Evolutionary conservation across 257 asterid species (phyloP).

Genomic region (Nicotiana knightiana): DNA sequence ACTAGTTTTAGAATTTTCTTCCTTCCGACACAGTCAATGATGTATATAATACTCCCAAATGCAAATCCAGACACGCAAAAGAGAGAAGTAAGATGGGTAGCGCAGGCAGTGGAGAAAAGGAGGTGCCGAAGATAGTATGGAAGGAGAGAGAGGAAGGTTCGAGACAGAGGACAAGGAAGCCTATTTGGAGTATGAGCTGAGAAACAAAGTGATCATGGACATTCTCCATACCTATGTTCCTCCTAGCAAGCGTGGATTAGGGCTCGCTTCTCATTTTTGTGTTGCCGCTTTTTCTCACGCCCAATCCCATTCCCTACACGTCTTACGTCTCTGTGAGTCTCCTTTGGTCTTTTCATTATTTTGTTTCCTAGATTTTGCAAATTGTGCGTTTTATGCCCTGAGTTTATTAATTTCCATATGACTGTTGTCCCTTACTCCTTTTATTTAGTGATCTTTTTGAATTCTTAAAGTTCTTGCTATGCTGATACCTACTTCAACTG

Average conservation of each 20-base stretch:
- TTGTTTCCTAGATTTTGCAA: no score
- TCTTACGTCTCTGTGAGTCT: slow-evolving; percentile 82
- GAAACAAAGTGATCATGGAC: slow-evolving; percentile 52
- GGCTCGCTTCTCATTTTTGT: slow-evolving; percentile 75
- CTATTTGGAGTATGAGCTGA: slow-evolving; percentile 51
- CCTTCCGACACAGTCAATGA: no score
- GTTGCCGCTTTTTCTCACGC: slow-evolving; percentile 84
- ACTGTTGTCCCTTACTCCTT: no score
- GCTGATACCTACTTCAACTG: no score
- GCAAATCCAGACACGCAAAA: background rate
- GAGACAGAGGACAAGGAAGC: slow-evolving; percentile 75
- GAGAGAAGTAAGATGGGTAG: background rate
- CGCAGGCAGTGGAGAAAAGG: background rate
- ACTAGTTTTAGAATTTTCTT: no score
- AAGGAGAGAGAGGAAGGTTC: slow-evolving; percentile 54
- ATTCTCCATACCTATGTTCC: slow-evolving; percentile 84
- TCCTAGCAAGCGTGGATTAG: slow-evolving; percentile 72
- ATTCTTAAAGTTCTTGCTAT: no score
- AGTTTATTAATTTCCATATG: no score
- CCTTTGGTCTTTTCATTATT: background rate
- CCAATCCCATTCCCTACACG: slow-evolving; percentile 36
- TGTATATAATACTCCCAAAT: background rate
- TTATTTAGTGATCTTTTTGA: no score
- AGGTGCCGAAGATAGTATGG: slow-evolving; percentile 43
- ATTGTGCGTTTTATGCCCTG: background rate